Conservation (phyloP, 1,139 yeast genomes). For the Scheffersomyces titani region DNA sequence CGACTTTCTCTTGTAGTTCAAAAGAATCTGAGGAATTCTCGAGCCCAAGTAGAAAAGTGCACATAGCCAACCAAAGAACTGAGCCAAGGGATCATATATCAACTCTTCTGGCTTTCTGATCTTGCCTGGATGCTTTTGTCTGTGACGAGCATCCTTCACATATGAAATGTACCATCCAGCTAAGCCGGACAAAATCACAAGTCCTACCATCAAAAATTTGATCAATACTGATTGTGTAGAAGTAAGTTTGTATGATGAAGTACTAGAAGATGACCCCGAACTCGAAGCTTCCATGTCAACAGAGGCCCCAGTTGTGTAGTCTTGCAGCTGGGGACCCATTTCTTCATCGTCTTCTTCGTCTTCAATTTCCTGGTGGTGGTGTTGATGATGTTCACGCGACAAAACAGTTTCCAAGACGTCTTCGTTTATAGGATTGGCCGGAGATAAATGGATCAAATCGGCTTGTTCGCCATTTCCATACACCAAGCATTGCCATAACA, state of each 20-base stretch:
- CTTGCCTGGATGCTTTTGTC: constrained; percentile 30
- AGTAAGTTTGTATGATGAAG: constrained; percentile 12
- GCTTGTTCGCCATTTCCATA: constrained; percentile 65
- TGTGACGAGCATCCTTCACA: constrained; percentile 31
- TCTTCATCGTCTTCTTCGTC: constrained; percentile 16
- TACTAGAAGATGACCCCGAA: constrained; percentile 1
- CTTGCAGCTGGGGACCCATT: background rate
- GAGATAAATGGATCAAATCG: constrained; percentile 80
- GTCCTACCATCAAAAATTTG: constrained; percentile 64
- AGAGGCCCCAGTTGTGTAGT: constrained; percentile 1
- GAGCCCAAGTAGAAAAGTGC: constrained; percentile 86
- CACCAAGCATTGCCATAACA: constrained; percentile 76
- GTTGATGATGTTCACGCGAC: constrained; percentile 34
- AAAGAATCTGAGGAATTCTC: constrained; percentile 81
- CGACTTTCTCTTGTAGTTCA: constrained; percentile 81
- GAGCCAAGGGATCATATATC: constrained; percentile 76
- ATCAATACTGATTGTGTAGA: constrained; percentile 31
- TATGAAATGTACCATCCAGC: constrained; percentile 84
- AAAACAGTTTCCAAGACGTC: constrained; percentile 62
- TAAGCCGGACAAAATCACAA: constrained; percentile 75
- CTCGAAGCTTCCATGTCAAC: constrained; percentile 8
- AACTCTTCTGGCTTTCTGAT: constrained; percentile 35
- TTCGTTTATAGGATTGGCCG: constrained; percentile 83
- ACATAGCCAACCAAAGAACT: constrained; percentile 88
- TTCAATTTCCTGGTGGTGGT: constrained; percentile 8